These are phyloP conservation scores for Xylaria sp. DNA, from an alignment of 2,329 filamentous ascomycete genomes.

Conservation along the genomic window DNA sequence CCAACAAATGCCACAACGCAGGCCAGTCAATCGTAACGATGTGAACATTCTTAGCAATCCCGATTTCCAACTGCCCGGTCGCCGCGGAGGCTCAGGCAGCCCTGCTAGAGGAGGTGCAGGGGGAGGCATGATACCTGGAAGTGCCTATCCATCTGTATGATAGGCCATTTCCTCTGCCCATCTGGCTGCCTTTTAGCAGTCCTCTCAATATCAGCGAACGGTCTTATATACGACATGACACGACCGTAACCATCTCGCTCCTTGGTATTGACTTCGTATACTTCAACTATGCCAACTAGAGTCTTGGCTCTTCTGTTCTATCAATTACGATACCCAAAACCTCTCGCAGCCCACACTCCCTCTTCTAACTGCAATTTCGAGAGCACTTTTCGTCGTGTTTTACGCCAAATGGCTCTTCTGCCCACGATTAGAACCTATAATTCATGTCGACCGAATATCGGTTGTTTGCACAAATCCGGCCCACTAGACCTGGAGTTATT, in stretches of 20 bases:
- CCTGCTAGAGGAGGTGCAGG: constrained; percentile 42
- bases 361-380: constrained; percentile 8
- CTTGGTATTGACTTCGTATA: not conserved
- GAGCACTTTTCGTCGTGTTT: constrained; percentile 22
- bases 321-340: constrained; percentile 27
- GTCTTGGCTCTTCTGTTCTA: constrained; percentile 14
- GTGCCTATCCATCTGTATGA: constrained; percentile 61
- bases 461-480: constrained; percentile 19
- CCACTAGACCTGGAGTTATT: constrained; percentile 21
- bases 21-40: constrained; percentile 66
- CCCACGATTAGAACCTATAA: constrained; percentile 25
- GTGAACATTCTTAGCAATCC: constrained; percentile 86
- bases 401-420: constrained; percentile 20
- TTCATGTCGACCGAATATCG: constrained; percentile 19
- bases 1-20: constrained; percentile 57
- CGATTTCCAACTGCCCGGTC: constrained; percentile 79
- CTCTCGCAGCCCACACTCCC: not conserved
- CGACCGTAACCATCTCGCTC: not conserved
- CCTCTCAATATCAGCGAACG: not conserved
- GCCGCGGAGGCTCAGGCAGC: constrained; percentile 47
- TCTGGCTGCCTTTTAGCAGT: not conserved
- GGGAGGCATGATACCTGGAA: constrained; percentile 63
- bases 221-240: not conserved
- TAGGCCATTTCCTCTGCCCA: constrained; percentile 16
- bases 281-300: constrained; percentile 2